These are phyloP conservation scores for Pseudocercospora crystallina DNA, from an alignment of 2,329 filamentous ascomycete genomes.

Conservation along the genomic window DNA sequence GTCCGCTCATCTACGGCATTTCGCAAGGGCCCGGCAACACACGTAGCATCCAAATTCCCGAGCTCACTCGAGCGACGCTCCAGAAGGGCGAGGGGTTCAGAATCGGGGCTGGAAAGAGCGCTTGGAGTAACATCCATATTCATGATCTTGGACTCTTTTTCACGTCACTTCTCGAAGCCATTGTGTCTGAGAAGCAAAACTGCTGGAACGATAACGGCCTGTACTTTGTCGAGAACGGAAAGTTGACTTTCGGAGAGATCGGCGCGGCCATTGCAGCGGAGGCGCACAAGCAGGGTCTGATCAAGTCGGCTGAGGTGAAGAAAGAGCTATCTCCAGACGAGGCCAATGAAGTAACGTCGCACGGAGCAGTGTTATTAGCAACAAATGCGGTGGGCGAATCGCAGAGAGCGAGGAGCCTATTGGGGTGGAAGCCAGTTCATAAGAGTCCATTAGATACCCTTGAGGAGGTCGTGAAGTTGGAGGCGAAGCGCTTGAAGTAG, in stretches of 20 bases:
- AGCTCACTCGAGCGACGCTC: conserved; percentile 51
- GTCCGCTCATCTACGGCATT: conserved; percentile 61
- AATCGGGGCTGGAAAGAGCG: conserved; percentile 56
- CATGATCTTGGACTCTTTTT: conserved; percentile 58
- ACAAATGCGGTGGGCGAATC: conserved; percentile 58
- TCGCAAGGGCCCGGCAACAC: conserved; percentile 54
- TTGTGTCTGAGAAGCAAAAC: conserved; percentile 38
- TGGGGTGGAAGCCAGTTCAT: conserved; percentile 57
- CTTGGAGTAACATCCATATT: conserved; percentile 56
- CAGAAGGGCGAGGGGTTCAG: conserved; percentile 49
- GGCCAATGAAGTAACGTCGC: conserved; percentile 44
- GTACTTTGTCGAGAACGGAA: conserved; percentile 63
- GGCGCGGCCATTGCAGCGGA: conserved; percentile 36
- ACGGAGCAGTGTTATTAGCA: conserved; percentile 55
- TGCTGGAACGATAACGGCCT: conserved; percentile 61
- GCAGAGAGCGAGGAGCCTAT: conserved; percentile 52
- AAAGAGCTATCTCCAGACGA: conserved; percentile 30
- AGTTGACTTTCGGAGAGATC: conserved; percentile 49
- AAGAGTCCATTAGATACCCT: conserved; percentile 11
- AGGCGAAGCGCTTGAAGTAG: conserved; percentile 33
- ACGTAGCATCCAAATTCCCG: conserved; percentile 57
- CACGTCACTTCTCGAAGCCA: conserved; percentile 54
- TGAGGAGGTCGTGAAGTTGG: conserved; percentile 52
- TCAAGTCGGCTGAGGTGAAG: conserved; percentile 31
- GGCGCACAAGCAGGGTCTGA: conserved; percentile 55